Evolutionary conservation across 2,329 filamentous ascomycete genomes (phyloP), one percentile per base, ranked within the genome.

Genomic region (Aspergillus vadensis): DNA sequence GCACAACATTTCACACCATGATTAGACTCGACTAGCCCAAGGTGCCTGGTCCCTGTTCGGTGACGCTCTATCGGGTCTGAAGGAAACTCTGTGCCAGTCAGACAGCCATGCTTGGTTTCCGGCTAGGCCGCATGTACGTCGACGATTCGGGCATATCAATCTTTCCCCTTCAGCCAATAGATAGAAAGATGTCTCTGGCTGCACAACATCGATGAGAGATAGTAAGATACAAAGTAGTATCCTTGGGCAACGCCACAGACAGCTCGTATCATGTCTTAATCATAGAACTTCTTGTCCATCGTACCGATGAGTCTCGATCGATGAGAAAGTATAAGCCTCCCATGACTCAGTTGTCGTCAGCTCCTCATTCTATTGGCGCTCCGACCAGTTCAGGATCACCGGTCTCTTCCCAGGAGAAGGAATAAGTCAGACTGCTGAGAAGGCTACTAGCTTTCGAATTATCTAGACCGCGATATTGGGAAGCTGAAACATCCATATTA

Each of bases 121-220:
- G 53, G 30, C 44, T 47, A 47, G 53, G 53, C 53, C 39, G 53
- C 30, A 43, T 55, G 53, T 44, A 55, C 23, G 43, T 43, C 53
- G 53, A 55, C 53, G 38, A 47, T 47, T 55, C 39, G 53, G 53
- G 53, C 32, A 39, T 55, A 55, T 55, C 53, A 47, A 25, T 21
- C 25, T 27, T n/a, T 15, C 14, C 1, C 30, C 25, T n/a, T 55
- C n/a, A 17, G 30, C 53, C 53, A 55, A 55, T 55, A 9, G 39
- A 47, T 47, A 47, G n/a, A 47, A 36, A 47, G n/a, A 44, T 3
- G 39, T 36, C 39, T 12, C n/a, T 44, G 14, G 25, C 53, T 55
- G 53, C 53, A 55, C 17, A 55, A 47, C 41, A 30, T 47, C 41
- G 30, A 12, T 32, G 30, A 32, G 30, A 32, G 30, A 32, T 32